These are phyloP conservation scores for Cyclotella cryptica DNA, from an alignment of 108 stramenopile genomes.

Conservation along the genomic window DNA sequence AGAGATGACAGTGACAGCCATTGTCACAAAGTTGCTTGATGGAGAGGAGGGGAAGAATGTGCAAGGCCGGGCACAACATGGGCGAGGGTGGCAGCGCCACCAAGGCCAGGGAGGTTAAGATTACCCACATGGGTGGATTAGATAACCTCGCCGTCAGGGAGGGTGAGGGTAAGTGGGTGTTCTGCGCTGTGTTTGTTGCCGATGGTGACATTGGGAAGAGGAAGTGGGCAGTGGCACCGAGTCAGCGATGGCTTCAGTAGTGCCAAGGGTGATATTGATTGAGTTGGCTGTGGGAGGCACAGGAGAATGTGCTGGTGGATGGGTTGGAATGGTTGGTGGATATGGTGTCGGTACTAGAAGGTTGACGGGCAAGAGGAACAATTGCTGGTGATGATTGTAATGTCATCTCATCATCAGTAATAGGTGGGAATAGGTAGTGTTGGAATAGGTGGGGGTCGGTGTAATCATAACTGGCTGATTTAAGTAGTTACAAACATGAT, in stretches of 20 bases:
- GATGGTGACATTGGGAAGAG: neutral
- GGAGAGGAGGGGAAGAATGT: constrained; percentile 25
- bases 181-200: neutral
- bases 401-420: neutral
- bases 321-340: too few species aligned
- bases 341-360: too few species aligned
- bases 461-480: neutral
- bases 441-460: neutral
- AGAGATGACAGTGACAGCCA: constrained; percentile 21
- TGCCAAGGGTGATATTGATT: neutral
- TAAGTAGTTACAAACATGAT: neutral
- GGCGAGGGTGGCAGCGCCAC: too few species aligned
- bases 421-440: too few species aligned
- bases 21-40: constrained; percentile 17
- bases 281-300: neutral
- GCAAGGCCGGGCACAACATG: constrained; percentile 19
- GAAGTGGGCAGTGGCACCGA: constrained; percentile 22
- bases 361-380: too few species aligned
- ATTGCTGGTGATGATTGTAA: neutral
- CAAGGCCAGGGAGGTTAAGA: constrained; percentile 11
- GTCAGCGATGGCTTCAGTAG: constrained; percentile 7
- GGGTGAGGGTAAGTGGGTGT: constrained; percentile 9
- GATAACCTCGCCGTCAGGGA: constrained; percentile 26
- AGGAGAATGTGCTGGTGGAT: too few species aligned
- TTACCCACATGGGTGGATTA: constrained; percentile 36